These are phyloP conservation scores for Scutellaria baicalensis DNA, from an alignment of 257 asterid species.

Conservation along the genomic window DNA sequence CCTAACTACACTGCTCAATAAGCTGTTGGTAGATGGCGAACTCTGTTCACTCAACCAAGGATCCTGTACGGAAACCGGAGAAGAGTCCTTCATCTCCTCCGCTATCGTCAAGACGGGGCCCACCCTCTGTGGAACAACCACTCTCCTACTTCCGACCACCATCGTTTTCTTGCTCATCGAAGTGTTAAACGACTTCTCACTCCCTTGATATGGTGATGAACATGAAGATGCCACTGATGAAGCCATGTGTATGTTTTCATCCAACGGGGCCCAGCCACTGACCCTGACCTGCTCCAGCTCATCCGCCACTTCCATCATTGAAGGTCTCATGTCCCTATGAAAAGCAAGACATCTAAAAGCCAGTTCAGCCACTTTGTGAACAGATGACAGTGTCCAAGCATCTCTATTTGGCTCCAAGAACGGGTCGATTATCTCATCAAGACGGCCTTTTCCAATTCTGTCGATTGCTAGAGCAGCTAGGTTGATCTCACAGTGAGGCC, in stretches of 20 bases:
- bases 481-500: conserved; percentile 74
- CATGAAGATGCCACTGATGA: conserved; percentile 65
- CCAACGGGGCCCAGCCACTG: conserved; percentile 73
- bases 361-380: conserved; percentile 77
- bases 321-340: conserved; percentile 86
- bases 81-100: conserved; percentile 41
- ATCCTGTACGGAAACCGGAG: conserved; percentile 80
- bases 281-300: conserved; percentile 85
- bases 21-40: conserved; percentile 77
- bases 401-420: conserved; percentile 74
- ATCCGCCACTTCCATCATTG: conserved; percentile 90
- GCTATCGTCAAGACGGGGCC: conserved; percentile 12
- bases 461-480: conserved; percentile 82
- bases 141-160: conserved; percentile 44
- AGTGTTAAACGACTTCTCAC: conserved; percentile 52
- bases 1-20: conserved; percentile 39
- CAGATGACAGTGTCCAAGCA: conserved; percentile 86
- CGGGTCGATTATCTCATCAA: conserved; percentile 82
- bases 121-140: conserved; percentile 31
- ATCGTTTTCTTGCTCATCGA: conserved; percentile 24
- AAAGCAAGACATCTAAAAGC: conserved; percentile 93
- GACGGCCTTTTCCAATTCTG: conserved; percentile 69
- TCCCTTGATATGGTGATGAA: conserved; percentile 55
- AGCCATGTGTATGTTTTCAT: conserved; percentile 40
- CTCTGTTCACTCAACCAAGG: conserved; percentile 74